Base-by-base conservation (phyloP, 192 early-diverging fungal genomes). In the Coemansia guatemalensis region DNA sequence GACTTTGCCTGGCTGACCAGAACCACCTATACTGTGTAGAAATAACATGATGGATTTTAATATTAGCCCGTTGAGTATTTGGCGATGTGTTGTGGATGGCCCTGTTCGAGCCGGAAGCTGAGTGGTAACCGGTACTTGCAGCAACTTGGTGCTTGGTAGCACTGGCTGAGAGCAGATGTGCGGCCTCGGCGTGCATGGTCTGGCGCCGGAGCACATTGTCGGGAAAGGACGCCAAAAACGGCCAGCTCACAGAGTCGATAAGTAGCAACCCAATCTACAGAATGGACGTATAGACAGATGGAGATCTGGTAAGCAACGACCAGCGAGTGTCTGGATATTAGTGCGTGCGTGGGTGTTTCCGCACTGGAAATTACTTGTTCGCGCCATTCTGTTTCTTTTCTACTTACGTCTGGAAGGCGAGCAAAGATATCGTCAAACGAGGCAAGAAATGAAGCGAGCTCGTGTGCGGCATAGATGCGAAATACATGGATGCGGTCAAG, bases 161-260 rank as follows among this genome's bases (percentile, higher is more conserved):
- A n/a, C 68, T 65, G 8, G 32, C 57, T 14, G 63, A 44, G 20
- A 75, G 14, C 35, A 66, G 33, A 12, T 30, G 54, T 18, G 73
- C 58, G 4, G 62, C 53, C 20, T 68, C 73, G 14, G 67, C 58
- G 33, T 75, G 73, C 39, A 75, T 29, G 7, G 32, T 44, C 58
- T 75, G 67, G 22, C 73, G 62, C 8, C 60, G 62, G 23, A 65
- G 23, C 4, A 75, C 25, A 23, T 58, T 65, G 50, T 65, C 53
- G 6, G 73, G 50, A 27, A 69, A 65, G 54, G 73, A 69, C 23
- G 60, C 73, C 41, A 75, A 26, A 51, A 69, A 69, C 41, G 73
- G 73, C 73, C 73, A 75, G 67, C 67, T 75, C 44, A 75, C 53
- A 1, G 63, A 68, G 41, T 75, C 69, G 39, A 75, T 24, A 4